phyloP scores from a whole-genome alignment of 768 basidiomycete species.

The Ramaria sp. region DNA sequence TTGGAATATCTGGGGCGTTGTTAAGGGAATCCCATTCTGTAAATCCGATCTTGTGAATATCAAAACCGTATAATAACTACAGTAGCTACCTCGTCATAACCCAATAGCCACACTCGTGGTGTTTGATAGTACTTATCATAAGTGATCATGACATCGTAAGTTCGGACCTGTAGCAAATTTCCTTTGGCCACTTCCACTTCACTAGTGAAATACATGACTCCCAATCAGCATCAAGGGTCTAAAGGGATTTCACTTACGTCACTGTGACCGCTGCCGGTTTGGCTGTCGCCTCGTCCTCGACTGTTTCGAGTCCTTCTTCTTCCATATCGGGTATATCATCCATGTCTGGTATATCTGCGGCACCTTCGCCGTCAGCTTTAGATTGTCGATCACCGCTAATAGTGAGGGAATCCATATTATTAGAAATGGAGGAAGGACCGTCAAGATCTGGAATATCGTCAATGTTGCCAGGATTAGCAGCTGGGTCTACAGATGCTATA shows the following conservation, averaged over 20 bases:
- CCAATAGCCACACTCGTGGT: slow-evolving; percentile 93
- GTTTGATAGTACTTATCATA: slow-evolving; percentile 99
- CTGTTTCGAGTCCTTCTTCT: slow-evolving; percentile 83
- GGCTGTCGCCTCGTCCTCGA: slow-evolving; percentile 77
- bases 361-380: slow-evolving; percentile 5
- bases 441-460: slow-evolving; percentile 86
- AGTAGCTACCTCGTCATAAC: slow-evolving; percentile 80
- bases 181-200: slow-evolving; percentile 56
- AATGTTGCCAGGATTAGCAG: slow-evolving; percentile 52
- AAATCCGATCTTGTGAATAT: slow-evolving; percentile 8
- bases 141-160: slow-evolving; percentile 99
- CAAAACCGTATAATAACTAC: background rate
- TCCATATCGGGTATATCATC: slow-evolving; percentile 99
- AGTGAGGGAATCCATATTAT: slow-evolving; percentile 4
- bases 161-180: slow-evolving; percentile 89
- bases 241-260: slow-evolving; percentile 26
- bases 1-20: slow-evolving; percentile 87
- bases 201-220: slow-evolving; percentile 24
- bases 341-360: slow-evolving; percentile 60
- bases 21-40: slow-evolving; percentile 82
- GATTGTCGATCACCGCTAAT: slow-evolving; percentile 7
- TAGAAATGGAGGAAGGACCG: slow-evolving; percentile 19
- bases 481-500: slow-evolving; percentile 35
- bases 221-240: background rate
- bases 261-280: slow-evolving; percentile 35